These are phyloP conservation scores for Phyllachora maydis DNA, from an alignment of 2,329 filamentous ascomycete species.

Conservation along the genomic window DNA sequence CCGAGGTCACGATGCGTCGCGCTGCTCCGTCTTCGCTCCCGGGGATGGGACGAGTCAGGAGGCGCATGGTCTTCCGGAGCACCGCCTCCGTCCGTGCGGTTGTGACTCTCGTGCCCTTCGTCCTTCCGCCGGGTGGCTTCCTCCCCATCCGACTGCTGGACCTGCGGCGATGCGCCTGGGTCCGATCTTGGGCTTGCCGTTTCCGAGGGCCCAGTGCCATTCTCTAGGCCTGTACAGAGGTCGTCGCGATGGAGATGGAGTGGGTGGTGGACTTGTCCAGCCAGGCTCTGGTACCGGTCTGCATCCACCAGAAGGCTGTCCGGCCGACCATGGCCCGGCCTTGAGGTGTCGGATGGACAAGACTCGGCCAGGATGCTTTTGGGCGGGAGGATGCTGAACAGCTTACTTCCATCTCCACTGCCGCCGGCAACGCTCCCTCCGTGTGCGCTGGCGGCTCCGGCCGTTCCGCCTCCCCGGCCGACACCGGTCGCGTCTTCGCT, in stretches of 20 bases:
- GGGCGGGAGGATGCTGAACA: slow-evolving; percentile 44
- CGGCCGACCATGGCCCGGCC: slow-evolving; percentile 19
- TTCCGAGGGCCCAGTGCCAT: too few relatives aligned
- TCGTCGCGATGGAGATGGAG: not conserved
- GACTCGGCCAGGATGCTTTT: slow-evolving; percentile 40
- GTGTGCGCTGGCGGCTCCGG: slow-evolving; percentile 9
- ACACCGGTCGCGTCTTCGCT: slow-evolving; percentile 7
- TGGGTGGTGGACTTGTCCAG: slow-evolving; percentile 23
- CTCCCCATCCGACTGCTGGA: too few relatives aligned
- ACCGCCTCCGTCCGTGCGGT: too few relatives aligned
- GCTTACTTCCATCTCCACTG: slow-evolving; percentile 19
- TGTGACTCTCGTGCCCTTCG: too few relatives aligned
- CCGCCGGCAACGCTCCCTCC: slow-evolving; percentile 12
- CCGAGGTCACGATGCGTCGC: too few relatives aligned
- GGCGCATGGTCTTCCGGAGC: too few relatives aligned
- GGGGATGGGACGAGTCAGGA: too few relatives aligned
- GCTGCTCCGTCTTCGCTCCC: too few relatives aligned
- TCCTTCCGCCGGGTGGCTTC: too few relatives aligned
- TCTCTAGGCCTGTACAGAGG: too few relatives aligned
- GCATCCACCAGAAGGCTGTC: slow-evolving; percentile 33
- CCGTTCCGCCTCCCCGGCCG: slow-evolving; percentile 2
- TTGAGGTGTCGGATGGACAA: slow-evolving; percentile 15
- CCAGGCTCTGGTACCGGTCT: slow-evolving; percentile 36
- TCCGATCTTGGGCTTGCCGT: too few relatives aligned
- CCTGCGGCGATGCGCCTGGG: too few relatives aligned